phyloP scores from a whole-genome alignment of 2,329 filamentous ascomycete genomes.

The Huntiella bhutanensis region DNA sequence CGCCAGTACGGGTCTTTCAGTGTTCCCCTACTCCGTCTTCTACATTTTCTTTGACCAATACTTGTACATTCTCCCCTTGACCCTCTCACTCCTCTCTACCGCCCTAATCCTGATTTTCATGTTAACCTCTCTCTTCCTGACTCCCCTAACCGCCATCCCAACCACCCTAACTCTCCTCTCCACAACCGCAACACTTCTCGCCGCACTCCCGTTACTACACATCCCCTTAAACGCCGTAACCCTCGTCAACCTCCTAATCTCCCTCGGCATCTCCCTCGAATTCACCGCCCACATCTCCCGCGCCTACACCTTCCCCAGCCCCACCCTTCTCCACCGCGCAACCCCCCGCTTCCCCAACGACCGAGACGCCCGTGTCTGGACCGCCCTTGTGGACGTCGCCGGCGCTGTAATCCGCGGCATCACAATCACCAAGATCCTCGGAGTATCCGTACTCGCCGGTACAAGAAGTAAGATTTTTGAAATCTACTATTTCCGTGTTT shows the following conservation, averaged over 20 bases:
- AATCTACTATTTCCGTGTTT: constrained; percentile 96
- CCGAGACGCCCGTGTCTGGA: constrained; percentile 60
- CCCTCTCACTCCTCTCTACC: constrained; percentile 59
- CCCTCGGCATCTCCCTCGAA: constrained; percentile 87
- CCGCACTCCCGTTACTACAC: constrained; percentile 73
- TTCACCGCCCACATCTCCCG: constrained; percentile 95
- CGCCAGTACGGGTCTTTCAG: constrained; percentile 50
- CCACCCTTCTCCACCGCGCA: constrained; percentile 49
- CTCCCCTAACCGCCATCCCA: constrained; percentile 67
- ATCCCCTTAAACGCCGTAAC: constrained; percentile 91
- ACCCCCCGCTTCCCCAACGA: constrained; percentile 33
- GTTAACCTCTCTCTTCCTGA: constrained; percentile 62
- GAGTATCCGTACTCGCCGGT: constrained; percentile 81
- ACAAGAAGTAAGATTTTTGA: constrained; percentile 97
- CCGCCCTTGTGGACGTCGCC: constrained; percentile 83
- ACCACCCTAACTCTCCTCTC: constrained; percentile 79
- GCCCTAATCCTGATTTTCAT: constrained; percentile 73
- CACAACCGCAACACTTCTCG: constrained; percentile 86
- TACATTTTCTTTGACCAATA: constrained; percentile 99
- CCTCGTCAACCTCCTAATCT: constrained; percentile 91
- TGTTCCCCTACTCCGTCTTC: constrained; percentile 94
- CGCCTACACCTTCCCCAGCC: constrained; percentile 85
- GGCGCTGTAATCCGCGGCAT: constrained; percentile 92
- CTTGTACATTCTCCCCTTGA: constrained; percentile 61
- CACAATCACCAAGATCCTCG: constrained; percentile 84